Evolutionary conservation across 139 green algal species (phyloP).

Genomic region (Chlamydomonas sphaeroides): DNA sequence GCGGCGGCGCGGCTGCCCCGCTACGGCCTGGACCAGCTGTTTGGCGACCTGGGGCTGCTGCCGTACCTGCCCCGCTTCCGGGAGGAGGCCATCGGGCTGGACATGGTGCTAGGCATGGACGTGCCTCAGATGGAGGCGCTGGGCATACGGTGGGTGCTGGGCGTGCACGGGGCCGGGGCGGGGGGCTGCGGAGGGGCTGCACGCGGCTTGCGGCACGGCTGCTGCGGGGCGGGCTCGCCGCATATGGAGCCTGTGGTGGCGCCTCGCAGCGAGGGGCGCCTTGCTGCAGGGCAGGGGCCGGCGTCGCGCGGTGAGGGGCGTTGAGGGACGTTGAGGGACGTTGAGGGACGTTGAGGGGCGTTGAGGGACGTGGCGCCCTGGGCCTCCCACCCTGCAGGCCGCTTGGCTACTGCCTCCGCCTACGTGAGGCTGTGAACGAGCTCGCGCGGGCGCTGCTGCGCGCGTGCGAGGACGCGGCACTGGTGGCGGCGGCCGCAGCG

Average conservation of each 20-base stretch:
- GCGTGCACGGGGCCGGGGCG: too few relatives aligned
- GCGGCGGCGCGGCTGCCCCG: neutral
- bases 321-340: too few relatives aligned
- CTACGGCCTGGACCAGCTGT: slow-evolving; percentile 22
- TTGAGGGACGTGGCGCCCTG: too few relatives aligned
- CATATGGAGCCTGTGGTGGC: neutral
- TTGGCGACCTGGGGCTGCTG: slow-evolving; percentile 36
- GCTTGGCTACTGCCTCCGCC: slow-evolving; percentile 46
- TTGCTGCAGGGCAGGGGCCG: too few relatives aligned
- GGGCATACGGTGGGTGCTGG: slow-evolving; percentile 23
- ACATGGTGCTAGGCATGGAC: slow-evolving; percentile 48
- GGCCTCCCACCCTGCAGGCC: neutral
- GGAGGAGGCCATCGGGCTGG: slow-evolving; percentile 42
- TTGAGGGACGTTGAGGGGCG: too few relatives aligned
- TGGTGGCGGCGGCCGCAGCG: neutral
- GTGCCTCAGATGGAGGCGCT: slow-evolving; percentile 35
- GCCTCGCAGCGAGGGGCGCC: too few relatives aligned
- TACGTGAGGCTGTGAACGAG: slow-evolving; percentile 34
- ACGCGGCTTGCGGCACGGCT: neutral
- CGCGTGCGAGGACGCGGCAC: slow-evolving; percentile 46
- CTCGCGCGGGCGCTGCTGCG: slow-evolving; percentile 28
- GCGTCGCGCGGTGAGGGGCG: too few relatives aligned
- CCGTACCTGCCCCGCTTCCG: slow-evolving; percentile 37
- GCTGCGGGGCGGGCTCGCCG: neutral
- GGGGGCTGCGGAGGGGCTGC: neutral